Base-by-base conservation (phyloP, 1,139 yeast species). In the Taphrina pruni region DNA sequence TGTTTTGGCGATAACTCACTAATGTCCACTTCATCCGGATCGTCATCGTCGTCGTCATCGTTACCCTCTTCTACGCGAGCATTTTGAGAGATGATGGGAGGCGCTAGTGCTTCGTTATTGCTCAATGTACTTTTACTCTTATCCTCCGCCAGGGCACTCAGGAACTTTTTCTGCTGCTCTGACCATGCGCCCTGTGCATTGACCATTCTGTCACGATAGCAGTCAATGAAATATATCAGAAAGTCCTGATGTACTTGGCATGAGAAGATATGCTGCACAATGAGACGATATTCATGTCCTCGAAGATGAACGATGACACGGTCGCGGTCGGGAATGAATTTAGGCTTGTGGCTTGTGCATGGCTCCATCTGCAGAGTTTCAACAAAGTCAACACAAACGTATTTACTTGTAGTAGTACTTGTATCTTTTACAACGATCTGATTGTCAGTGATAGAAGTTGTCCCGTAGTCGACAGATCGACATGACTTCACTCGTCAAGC, bases 11-110 rank as follows among this genome's bases (percentile, higher is more conserved):
- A 38, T 6, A 58, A 14, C 32, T 43, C 51, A 58, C 62, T 58
- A 12, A 58, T 58, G 62, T 58, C 62, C 7, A 58, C 43, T 35
- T 58, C 62, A 6, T 58, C 62, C 3, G 62, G 62, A 45, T 58
- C 62, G 32, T 45, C 54, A 20, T 58, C 54, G 2, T 58, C 62
- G 20, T 56, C 60, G 32, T 58, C 54, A 17, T 45, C 54, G 4
- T 58, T 41, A 2, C 32, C 62, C 11, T 56, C 60, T 1, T 39
- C 60, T 1, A 54, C 58, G 9, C 45, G 14, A 35, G 54, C 36
- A 7, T 6, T n/a, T 20, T 50, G 32, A 8, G 54, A 21, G 2
- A 35, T 20, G 11, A 39, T 41, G 36, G 60, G 46, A n/a, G 36
- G 17, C 35, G 20, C 58, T 14, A 54, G 43, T 54, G 43, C 2